phyloP scores from a whole-genome alignment of 805 yeast species.

The Nakazawaea wyomingensis region DNA sequence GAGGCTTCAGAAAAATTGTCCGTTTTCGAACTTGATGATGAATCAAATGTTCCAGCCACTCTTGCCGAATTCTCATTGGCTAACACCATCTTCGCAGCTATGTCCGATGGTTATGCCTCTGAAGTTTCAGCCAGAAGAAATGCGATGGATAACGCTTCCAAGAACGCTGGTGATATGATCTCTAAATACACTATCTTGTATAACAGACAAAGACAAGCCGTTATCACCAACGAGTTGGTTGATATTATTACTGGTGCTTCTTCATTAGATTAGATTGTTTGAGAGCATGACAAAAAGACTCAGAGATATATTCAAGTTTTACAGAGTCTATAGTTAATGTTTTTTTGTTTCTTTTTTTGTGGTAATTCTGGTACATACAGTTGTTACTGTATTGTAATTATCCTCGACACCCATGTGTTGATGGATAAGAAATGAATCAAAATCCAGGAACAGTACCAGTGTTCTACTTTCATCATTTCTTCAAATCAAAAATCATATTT shows the following conservation, averaged over 20 bases:
- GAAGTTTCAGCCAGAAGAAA: constrained; percentile 98
- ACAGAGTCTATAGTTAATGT: background rate
- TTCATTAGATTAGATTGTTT: constrained; percentile 67
- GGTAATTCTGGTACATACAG: background rate
- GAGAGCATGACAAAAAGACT: background rate
- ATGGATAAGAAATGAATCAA: background rate
- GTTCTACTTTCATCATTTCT: background rate
- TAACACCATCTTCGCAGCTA: constrained; percentile 81
- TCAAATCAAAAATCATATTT: background rate
- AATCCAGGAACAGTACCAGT: background rate
- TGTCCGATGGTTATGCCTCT: constrained; percentile 98
- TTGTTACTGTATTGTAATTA: background rate
- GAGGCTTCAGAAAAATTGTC: constrained; percentile 81
- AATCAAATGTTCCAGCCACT: constrained; percentile 61
- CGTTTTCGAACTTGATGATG: constrained; percentile 74
- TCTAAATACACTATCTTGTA: constrained; percentile 92
- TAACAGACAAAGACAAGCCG: constrained; percentile 99
- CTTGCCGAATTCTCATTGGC: constrained; percentile 82
- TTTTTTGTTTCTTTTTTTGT: background rate
- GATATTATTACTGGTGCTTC: constrained; percentile 99
- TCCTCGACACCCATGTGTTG: background rate
- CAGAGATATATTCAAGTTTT: background rate
- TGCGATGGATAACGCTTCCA: constrained; percentile 99
- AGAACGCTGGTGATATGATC: constrained; percentile 99
- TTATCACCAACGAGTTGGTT: constrained; percentile 97